Conservation (phyloP, 164 flowering plant genomes). For the Nelumbo lutea region DNA sequence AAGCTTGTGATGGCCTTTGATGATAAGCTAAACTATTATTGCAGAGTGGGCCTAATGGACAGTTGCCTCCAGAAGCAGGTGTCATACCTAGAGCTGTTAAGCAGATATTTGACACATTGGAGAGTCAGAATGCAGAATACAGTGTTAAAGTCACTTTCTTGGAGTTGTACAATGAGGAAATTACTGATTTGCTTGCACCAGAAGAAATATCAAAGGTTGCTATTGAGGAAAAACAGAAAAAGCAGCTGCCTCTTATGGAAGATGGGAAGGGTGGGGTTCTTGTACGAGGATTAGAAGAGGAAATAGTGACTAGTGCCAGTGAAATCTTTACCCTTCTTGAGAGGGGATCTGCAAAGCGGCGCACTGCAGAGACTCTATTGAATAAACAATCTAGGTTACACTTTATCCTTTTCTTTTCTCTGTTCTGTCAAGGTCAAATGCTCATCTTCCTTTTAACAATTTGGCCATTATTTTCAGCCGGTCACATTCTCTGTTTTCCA, state of each 20-base stretch:
- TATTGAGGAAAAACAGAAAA: constrained; percentile 79
- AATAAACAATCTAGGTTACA: constrained; percentile 90
- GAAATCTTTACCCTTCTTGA: constrained; percentile 89
- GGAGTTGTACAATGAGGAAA: constrained; percentile 93
- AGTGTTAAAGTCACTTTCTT: constrained; percentile 97
- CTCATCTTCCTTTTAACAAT: background rate
- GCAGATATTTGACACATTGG: constrained; percentile 93
- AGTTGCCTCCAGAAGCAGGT: constrained; percentile 85
- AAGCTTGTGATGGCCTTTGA: background rate
- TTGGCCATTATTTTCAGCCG: constrained; percentile 51
- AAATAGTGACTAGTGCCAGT: constrained; percentile 82
- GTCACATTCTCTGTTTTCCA: constrained; percentile 90
- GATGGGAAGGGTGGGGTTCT: constrained; percentile 99
- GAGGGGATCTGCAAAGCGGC: constrained; percentile 90
- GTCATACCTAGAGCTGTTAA: constrained; percentile 93
- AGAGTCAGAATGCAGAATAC: constrained; percentile 91
- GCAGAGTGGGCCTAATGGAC: constrained; percentile 82
- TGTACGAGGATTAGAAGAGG: constrained; percentile 94
- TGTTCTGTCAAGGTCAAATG: background rate
- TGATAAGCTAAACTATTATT: background rate
- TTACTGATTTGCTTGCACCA: constrained; percentile 88
- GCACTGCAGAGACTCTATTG: constrained; percentile 91
- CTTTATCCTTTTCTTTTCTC: background rate
- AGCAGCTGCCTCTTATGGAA: constrained; percentile 84
- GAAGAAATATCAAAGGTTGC: constrained; percentile 68